Conservation (phyloP, 352 stramenopile genomes). For the Phytophthora pseudosyringae region DNA sequence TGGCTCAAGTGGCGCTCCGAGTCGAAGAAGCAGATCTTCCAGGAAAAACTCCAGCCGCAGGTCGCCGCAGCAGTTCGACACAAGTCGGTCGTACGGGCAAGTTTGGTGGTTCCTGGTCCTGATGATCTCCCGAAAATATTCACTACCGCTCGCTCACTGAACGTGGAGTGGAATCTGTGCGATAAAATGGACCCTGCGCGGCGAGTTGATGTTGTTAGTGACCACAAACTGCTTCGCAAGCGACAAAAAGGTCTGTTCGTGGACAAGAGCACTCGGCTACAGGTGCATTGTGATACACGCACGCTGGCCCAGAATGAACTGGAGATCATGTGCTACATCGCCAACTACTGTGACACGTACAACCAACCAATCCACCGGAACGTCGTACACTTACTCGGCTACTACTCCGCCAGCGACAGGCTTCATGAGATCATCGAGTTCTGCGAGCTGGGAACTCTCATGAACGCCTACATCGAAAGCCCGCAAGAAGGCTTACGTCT, state of each 20-base stretch:
- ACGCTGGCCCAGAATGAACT: conserved; percentile 57
- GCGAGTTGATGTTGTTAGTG: conserved; percentile 59
- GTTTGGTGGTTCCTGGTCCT: conserved; percentile 11
- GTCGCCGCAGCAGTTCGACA: conserved; percentile 23
- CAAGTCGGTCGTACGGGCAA: conserved; percentile 34
- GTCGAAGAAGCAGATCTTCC: conserved; percentile 34
- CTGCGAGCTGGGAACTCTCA: conserved; percentile 61
- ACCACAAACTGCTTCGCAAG: conserved; percentile 60
- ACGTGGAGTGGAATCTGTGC: conserved; percentile 73
- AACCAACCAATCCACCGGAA: conserved; percentile 53
- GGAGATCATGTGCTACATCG: conserved; percentile 66
- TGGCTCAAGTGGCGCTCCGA: conserved; percentile 26
- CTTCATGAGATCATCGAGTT: conserved; percentile 72
- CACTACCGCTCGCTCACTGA: conserved; percentile 53
- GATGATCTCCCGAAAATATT: conserved; percentile 50
- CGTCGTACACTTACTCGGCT: conserved; percentile 58
- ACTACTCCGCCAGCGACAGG: conserved; percentile 53
- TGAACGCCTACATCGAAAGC: conserved; percentile 56
- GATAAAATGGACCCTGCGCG: conserved; percentile 59
- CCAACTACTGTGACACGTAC: conserved; percentile 47
- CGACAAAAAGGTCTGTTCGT: conserved; percentile 56
- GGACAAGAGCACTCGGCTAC: conserved; percentile 56
- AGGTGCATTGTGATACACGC: conserved; percentile 46
- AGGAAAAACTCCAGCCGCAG: conserved; percentile 34
- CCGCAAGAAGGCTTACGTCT: conserved; percentile 52